These are phyloP conservation scores for Colletotrichum sansevieriae DNA, from an alignment of 2,329 filamentous ascomycete species.

Conservation along the genomic window DNA sequence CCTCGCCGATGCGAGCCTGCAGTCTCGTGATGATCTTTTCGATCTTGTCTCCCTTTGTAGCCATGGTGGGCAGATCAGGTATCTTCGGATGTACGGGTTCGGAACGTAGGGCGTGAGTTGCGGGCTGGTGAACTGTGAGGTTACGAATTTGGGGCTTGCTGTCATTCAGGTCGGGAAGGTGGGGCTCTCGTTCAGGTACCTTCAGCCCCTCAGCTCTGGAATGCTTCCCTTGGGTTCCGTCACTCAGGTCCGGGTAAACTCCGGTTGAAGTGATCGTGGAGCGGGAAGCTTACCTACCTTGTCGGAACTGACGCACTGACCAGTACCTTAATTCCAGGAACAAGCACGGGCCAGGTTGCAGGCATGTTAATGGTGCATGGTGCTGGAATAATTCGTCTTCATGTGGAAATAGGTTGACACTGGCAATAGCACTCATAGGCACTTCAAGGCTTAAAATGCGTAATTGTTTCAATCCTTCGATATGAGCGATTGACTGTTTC, in stretches of 20 bases:
- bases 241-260: slow-evolving; percentile 12
- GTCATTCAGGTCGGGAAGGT: slow-evolving; percentile 2
- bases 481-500: no score
- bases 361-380: neutral
- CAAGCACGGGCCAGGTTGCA: neutral
- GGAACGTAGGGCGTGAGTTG: neutral
- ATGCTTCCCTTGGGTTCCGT: slow-evolving; percentile 16
- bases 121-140: slow-evolving; percentile 8
- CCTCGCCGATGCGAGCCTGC: slow-evolving; percentile 89
- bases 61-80: slow-evolving; percentile 18
- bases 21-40: slow-evolving; percentile 74
- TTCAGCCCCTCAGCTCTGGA: slow-evolving; percentile 24
- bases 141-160: slow-evolving; percentile 18
- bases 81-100: neutral
- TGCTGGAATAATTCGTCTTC: slow-evolving; percentile 1
- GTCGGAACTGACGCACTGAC: slow-evolving; percentile 8
- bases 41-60: slow-evolving; percentile 57
- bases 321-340: slow-evolving; percentile 18
- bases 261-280: neutral
- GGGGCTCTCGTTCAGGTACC: slow-evolving; percentile 4
- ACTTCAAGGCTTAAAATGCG: no score
- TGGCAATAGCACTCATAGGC: no score
- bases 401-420: neutral
- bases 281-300: no score
- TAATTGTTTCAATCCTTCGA: no score